Evolutionary conservation across 108 stramenopile species (phyloP).

Genomic region (Conticribra guillardii): DNA sequence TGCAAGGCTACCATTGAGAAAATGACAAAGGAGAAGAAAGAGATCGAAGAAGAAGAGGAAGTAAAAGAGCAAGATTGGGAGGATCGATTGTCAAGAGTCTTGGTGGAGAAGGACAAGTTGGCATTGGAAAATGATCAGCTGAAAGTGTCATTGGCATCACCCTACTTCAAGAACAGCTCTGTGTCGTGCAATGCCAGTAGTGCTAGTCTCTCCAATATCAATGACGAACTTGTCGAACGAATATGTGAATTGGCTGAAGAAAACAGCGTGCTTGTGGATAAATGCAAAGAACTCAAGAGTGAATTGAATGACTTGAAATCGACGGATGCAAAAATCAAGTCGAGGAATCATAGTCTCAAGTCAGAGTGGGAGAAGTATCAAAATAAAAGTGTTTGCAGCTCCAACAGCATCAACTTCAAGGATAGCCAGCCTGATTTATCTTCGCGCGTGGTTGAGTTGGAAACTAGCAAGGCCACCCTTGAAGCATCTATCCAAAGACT

Average conservation of each 20-base stretch:
- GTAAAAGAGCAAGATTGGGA: background rate
- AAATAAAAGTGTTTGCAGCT: background rate
- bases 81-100: background rate
- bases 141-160: background rate
- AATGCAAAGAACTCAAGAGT: slow-evolving; percentile 17
- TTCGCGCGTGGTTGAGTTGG: background rate
- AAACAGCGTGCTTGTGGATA: slow-evolving; percentile 14
- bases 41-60: background rate
- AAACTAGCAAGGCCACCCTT: background rate
- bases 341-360: background rate
- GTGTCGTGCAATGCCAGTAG: background rate
- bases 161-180: background rate
- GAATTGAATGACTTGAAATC: slow-evolving; percentile 14
- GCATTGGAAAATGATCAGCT: background rate
- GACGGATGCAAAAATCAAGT: background rate
- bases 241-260: slow-evolving; percentile 30
- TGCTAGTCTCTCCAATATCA: background rate
- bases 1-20: slow-evolving; percentile 14
- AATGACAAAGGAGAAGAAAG: slow-evolving; percentile 13
- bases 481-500: slow-evolving; percentile 1
- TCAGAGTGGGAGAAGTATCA: background rate
- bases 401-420: background rate
- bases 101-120: background rate
- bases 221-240: slow-evolving; percentile 24
- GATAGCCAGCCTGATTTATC: background rate